phyloP scores from a whole-genome alignment of 257 asterid species.

The Nicotiana otophora region DNA sequence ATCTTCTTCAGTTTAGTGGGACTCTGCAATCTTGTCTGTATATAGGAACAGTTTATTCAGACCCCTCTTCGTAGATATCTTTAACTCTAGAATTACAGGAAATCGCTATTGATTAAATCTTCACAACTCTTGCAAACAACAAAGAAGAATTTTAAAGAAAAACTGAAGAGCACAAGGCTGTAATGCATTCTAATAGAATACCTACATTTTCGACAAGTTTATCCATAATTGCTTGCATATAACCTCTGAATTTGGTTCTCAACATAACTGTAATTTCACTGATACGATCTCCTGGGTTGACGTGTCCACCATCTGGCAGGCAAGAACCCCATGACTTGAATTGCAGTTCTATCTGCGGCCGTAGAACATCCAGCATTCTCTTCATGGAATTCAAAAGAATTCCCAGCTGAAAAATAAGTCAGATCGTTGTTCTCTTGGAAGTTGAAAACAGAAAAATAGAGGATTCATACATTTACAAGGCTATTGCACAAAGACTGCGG shows the following conservation, averaged over 20 bases:
- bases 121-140: constrained; percentile 10
- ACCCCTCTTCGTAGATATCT: neutral
- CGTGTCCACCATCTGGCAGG: constrained; percentile 60
- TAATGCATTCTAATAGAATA: neutral
- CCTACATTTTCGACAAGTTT: constrained; percentile 86
- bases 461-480: neutral
- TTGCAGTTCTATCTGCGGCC: constrained; percentile 66
- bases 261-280: constrained; percentile 88
- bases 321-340: constrained; percentile 79
- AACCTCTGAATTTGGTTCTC: constrained; percentile 72
- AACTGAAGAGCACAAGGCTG: neutral
- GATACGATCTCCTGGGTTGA: constrained; percentile 65
- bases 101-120: too few relatives aligned
- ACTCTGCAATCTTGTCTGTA: constrained; percentile 70
- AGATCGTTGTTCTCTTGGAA: neutral
- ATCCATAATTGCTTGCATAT: constrained; percentile 70
- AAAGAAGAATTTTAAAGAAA: neutral
- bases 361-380: constrained; percentile 70
- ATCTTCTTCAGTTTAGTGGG: constrained; percentile 77
- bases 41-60: neutral
- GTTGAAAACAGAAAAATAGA: neutral
- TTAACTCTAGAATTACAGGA: neutral
- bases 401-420: constrained; percentile 63
- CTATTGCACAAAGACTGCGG: neutral
- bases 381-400: constrained; percentile 75